Base-by-base conservation (phyloP, 2,329 filamentous ascomycete genomes). In the Xylaria sp. region DNA sequence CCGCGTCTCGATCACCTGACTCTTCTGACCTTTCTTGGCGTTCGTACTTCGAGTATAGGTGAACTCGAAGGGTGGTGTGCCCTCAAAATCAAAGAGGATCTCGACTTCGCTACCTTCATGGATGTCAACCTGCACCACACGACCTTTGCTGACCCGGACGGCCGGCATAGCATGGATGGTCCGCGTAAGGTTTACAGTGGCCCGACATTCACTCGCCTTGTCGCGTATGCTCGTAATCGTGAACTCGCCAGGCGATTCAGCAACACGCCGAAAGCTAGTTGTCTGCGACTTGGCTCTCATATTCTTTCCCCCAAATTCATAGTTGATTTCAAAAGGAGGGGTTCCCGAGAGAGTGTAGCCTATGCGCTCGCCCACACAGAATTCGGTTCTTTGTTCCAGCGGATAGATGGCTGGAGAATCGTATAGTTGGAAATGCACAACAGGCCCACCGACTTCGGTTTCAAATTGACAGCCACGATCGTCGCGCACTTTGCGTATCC, bases 21-120 rank as follows among this genome's bases (percentile, higher is more conserved):
- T 89, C 77, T 90, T 92, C 79, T 93, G 92, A 1, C 92, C 91
- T 82, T 91, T 93, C 68, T 87, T 91, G 63, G 90, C 90, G 78
- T 97, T 97, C 53, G 93, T 93, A 80, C 92, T 96, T 70, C 96
- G 88, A 23, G 94, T 98, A 80, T 97, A 98, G 66, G 95, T 98
- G 78, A 98, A 99, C 81, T 98, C 96, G 77, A 99, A 99, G 0
- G 96, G 96, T 70, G 96, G 94, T 5, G 93, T 94, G 65, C 97
- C 96, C 84, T 92, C 94, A 82, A 99, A 99, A 76, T 97, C 93
- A 75, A 99, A 98, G 8, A 93, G 83, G 61, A 99, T 94, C 78
- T 98, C 93, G 0, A 96, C 94, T 78, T 97, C 92, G 70, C 94
- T 94, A 74, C 96, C 96, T 83, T 99, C 95, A 79, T 98, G 97